Base-by-base conservation (phyloP, 2,329 filamentous ascomycete species). In the Diplodia corticola region DNA sequence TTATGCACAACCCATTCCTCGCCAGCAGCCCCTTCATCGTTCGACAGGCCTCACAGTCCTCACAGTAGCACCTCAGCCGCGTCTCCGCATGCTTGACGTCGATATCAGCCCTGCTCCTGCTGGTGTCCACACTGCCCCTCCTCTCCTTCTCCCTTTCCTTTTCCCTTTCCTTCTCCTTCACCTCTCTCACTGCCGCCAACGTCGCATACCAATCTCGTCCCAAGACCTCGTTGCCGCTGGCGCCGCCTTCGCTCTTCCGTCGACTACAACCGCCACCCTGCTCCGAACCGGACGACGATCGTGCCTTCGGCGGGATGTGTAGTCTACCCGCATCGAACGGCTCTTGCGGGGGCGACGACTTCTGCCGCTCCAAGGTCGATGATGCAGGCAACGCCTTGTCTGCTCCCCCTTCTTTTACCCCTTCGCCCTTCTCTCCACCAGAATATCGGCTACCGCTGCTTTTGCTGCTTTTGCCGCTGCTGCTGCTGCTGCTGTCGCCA, bases 1-100 rank as follows among this genome's bases (percentile, higher is more conserved):
- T 28, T 20, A 65, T 50, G n/a, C 64, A 65, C 22, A 65, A 22
- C 9, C 64, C 64, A 24, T 65, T 65, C 46, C 54, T 49, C 10
- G 53, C 48, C 44, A 65, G 51, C 20, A 33, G 26, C 5, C 33
- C 53, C 44, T 54, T 60, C 20, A 33, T 46, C 40, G 44, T 17
- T 7, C 64, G 64, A 65, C 54, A 65, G 22, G 28, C 48, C 9
- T 65, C 44, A 40, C 64, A 65, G 10, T n/a, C 54, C 12, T 59
- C 64, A 7, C 64, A 65, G 37, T 51, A 33, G 13, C 64, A 65
- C 54, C 48, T 49, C 64, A 65, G 7, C 22, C 60, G 37, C 20
- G 49, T 63, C 33, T n/a, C 20, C 5, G 60, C 48, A 53, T 63
- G 60, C 24, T 15, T 20, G n/a, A 26, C 30, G 24, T 26, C 17